Evolutionary conservation across 2,329 filamentous ascomycete species (phyloP), one percentile per base, ranked within the genome.

Genomic region (Ascochyta lentis): DNA sequence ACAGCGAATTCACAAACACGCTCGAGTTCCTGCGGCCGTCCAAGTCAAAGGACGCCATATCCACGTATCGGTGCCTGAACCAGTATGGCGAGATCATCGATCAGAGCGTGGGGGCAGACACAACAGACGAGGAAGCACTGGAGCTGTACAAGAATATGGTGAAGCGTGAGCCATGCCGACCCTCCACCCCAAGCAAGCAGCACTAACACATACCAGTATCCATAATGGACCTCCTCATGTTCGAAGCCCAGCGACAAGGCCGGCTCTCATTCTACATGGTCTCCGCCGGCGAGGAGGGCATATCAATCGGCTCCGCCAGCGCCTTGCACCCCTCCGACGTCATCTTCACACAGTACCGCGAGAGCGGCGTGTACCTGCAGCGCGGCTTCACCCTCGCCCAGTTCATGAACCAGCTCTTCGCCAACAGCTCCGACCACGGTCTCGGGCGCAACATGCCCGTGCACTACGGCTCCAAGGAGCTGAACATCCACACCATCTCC

Each of bases 171-270:
- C 49, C 6, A 27, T 6, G 5, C 16, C 47, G 16, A 51, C 10
- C n/a, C n/a, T 3, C 12, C 6, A 19, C 13, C 7, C 16, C 19
- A 1, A n/a, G 13, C 13, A 13, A 7, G 3, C 33, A 4, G 6
- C 4, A 37, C 26, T 54, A 19, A 49, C 19, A 1, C 9, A n/a
- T 3, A 27, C 35, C 59, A 82, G 85, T 89, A 52, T 87, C 89
- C 52, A 90, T 98, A 64, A 95, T 99, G 92, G 95, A 99, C 72
- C 77, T 96, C 51, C 90, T 98, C 73, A 98, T 98, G 93, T 97
- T 96, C 71, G 95, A 99, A 70, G 93, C 95, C 0, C 95, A 99
- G 77, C 84, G 95, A 41, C 95, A 99, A 77, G 93, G 93, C n/a
- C 86, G 92, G 19, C 79, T 96, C 52, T 93, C 89, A 75, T 99